Evolutionary conservation across 2,329 filamentous ascomycete species (phyloP).

Genomic region (Byssoonygena ceratinophila): DNA sequence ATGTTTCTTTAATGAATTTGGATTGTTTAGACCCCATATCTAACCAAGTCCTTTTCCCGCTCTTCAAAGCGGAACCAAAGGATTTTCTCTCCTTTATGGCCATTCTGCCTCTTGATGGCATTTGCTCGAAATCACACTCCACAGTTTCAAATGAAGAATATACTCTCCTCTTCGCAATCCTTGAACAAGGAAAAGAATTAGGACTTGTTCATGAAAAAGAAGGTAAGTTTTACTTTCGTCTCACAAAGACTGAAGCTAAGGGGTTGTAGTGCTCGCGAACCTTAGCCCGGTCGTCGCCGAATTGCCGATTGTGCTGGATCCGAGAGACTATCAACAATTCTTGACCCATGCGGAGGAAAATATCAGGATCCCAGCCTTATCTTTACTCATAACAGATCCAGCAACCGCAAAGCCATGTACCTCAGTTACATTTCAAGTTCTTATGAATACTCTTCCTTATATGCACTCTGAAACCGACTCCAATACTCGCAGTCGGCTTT

Average conservation of each 20-base stretch:
- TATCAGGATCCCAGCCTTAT: slow-evolving; percentile 69
- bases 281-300: background rate
- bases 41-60: slow-evolving; percentile 28
- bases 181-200: slow-evolving; percentile 60
- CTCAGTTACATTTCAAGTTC: slow-evolving; percentile 47
- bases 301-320: slow-evolving; percentile 27
- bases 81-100: slow-evolving; percentile 44
- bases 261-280: slow-evolving; percentile 11
- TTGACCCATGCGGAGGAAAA: slow-evolving; percentile 45
- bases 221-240: slow-evolving; percentile 30
- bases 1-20: slow-evolving; percentile 29
- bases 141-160: slow-evolving; percentile 45
- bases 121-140: slow-evolving; percentile 38
- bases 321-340: slow-evolving; percentile 29
- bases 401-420: slow-evolving; percentile 65
- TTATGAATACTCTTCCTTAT: slow-evolving; percentile 56
- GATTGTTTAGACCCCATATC: slow-evolving; percentile 29
- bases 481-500: slow-evolving; percentile 70
- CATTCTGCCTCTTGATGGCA: slow-evolving; percentile 44
- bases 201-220: slow-evolving; percentile 57
- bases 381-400: slow-evolving; percentile 65
- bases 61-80: slow-evolving; percentile 27
- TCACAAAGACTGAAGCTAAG: background rate
- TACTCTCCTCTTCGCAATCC: slow-evolving; percentile 53
- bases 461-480: slow-evolving; percentile 78